These are phyloP conservation scores for Pyrus communis DNA, from an alignment of 306 rosid species.

Conservation along the genomic window DNA sequence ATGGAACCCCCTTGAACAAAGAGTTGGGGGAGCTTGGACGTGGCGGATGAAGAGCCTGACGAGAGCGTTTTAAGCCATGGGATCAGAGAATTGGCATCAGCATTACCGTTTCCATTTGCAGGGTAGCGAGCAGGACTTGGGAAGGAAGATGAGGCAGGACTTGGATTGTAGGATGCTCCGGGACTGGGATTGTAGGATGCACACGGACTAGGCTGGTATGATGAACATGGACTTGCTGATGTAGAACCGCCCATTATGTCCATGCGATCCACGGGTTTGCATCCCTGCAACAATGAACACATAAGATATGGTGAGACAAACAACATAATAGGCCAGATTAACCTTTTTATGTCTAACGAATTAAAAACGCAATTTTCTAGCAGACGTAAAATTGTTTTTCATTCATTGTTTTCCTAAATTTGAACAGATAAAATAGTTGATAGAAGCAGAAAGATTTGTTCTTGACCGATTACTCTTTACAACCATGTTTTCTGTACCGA, in stretches of 20 bases:
- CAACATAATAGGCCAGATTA: neutral
- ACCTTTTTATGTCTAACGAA: neutral
- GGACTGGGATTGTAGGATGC: conserved; percentile 42
- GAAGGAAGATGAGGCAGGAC: conserved; percentile 55
- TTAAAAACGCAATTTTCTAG: neutral
- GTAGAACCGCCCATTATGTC: conserved; percentile 53
- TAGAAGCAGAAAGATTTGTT: neutral
- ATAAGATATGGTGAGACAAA: neutral
- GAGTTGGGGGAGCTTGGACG: conserved; percentile 39
- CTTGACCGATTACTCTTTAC: neutral
- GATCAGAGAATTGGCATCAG: conserved; percentile 55
- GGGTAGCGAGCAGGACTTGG: conserved; percentile 50
- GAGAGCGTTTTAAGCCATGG: conserved; percentile 63
- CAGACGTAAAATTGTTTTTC: neutral
- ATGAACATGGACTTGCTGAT: conserved; percentile 49
- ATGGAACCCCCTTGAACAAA: conserved; percentile 44
- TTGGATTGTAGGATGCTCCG: conserved; percentile 40
- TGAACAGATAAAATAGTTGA: neutral
- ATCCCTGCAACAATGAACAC: conserved; percentile 30
- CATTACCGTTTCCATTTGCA: conserved; percentile 26
- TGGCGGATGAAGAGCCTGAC: conserved; percentile 43
- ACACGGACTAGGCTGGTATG: conserved; percentile 42
- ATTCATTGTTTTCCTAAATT: neutral
- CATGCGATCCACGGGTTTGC: conserved; percentile 45
- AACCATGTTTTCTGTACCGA: neutral